A percentile compares a stretch with the other conserved stretches of the same genome.
Conservation (phyloP, 306 rosid genomes). For the Fragaria nilgerrensis region DNA sequence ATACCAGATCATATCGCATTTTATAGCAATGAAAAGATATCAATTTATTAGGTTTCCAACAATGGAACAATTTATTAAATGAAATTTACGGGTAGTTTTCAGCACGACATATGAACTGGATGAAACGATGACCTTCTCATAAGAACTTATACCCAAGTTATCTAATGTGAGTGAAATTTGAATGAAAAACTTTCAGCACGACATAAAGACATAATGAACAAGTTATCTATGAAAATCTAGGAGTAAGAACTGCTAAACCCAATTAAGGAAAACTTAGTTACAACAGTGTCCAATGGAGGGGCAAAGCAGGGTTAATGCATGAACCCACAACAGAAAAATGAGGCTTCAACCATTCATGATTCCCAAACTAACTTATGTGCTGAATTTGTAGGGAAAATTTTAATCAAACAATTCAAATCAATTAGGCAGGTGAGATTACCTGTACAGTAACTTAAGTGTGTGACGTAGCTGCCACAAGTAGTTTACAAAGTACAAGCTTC, state of each 20-base stretch:
- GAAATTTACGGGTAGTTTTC: neutral
- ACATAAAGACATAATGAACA: neutral
- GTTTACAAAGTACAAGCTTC: conserved; percentile 43
- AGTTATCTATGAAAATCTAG: neutral
- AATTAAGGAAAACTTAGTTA: too few species aligned
- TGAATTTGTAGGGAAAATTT: conserved; percentile 2
- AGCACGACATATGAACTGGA: neutral
- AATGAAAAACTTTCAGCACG: neutral
- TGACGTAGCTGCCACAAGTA: conserved; percentile 32
- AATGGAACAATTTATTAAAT: neutral
- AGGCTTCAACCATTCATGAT: neutral
- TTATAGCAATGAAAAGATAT: neutral
- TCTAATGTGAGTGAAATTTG: neutral
- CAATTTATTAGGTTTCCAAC: neutral
- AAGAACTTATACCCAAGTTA: neutral
- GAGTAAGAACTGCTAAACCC: neutral
- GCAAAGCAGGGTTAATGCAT: neutral
- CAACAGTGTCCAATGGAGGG: neutral
- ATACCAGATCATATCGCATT: neutral
- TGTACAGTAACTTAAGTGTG: conserved; percentile 49
- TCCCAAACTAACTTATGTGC: neutral
- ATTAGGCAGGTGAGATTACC: conserved; percentile 41
- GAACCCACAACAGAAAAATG: neutral
- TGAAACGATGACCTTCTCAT: too few species aligned
- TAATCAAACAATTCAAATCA: conserved; percentile 20